Evolutionary conservation across 441 rosid genomes (phyloP), one percentile per base, ranked within the genome.

Genomic region (Arabidopsis hybrid): DNA sequence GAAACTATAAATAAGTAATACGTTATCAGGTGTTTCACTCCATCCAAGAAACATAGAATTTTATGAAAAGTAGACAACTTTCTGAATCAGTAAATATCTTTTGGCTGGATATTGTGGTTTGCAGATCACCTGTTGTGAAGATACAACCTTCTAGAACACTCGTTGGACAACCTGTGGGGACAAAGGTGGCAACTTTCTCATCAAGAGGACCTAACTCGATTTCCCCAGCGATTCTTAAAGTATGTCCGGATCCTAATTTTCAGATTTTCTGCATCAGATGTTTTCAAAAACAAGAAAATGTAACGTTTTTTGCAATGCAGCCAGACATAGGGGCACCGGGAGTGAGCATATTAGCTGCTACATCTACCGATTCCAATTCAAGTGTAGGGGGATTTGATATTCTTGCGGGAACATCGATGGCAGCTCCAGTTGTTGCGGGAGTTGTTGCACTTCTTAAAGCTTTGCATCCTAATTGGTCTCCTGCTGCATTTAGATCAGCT

Each of bases 241-340:
- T 84, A 70, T 16, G 67, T 31, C 5, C 36, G 7, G 4, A 11
- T n/a, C 29, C 12, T 16, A 13, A 13, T n/a, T 12, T 10, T 10
- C 14, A 34, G 7, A 57, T 12, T 32, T 34, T 51, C 18, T 4
- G 8, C 14, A 12, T 59, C 6, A 16, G 11, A 43, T 36, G 9
- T 21, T 43, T 18, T 38, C 4, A 47, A 13, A 31, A 12, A 29
- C 2, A 26, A 17, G 8, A 56, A 57, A 55, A 31, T 31, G 0
- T 55, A 29, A 21, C 9, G 5, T 51, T 12, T 55, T 5, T 55
- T 50, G 2, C 1, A 42, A 26, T 42, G 18, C 74, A 85, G 89
- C 89, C 89, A 2, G 89, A 81, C 50, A 74, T 83, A 53, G 84
- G 84, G 13, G 88, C 86, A 39, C 89, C 85, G 0, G 86, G 86